phyloP scores from a whole-genome alignment of 805 yeast genomes.

The Tetrapisispora arboricola region DNA sequence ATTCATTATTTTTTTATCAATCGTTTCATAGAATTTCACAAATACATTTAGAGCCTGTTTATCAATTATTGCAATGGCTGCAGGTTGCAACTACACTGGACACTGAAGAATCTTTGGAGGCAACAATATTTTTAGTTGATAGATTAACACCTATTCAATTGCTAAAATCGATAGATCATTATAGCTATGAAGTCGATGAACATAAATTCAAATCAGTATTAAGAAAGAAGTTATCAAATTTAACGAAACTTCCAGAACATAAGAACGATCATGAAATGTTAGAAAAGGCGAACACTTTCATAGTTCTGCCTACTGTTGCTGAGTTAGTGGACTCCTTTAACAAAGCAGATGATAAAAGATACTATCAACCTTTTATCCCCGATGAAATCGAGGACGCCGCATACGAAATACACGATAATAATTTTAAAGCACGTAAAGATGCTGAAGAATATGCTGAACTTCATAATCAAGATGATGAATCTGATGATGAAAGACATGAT shows the following conservation, averaged over 20 bases:
- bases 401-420: slow-evolving; percentile 51
- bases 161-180: slow-evolving; percentile 57
- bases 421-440: slow-evolving; percentile 19
- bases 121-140: slow-evolving; percentile 43
- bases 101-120: slow-evolving; percentile 51
- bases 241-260: slow-evolving; percentile 10
- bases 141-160: slow-evolving; percentile 60
- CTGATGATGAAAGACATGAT: slow-evolving; percentile 8
- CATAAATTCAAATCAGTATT: slow-evolving; percentile 47
- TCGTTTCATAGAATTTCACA: slow-evolving; percentile 57
- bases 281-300: slow-evolving; percentile 43
- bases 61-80: slow-evolving; percentile 80
- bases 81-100: slow-evolving; percentile 71
- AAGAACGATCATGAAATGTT: slow-evolving; percentile 30
- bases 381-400: slow-evolving; percentile 57
- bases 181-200: slow-evolving; percentile 80
- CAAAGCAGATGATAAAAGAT: slow-evolving; percentile 34
- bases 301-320: slow-evolving; percentile 59
- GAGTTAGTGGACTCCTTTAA: slow-evolving; percentile 74
- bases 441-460: slow-evolving; percentile 10
- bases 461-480: slow-evolving; percentile 7
- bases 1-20: slow-evolving; percentile 51
- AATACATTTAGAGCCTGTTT: slow-evolving; percentile 57
- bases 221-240: slow-evolving; percentile 26
- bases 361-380: slow-evolving; percentile 66